phyloP scores from a whole-genome alignment of 2,329 filamentous ascomycete species.

The Gyromitra esculenta region DNA sequence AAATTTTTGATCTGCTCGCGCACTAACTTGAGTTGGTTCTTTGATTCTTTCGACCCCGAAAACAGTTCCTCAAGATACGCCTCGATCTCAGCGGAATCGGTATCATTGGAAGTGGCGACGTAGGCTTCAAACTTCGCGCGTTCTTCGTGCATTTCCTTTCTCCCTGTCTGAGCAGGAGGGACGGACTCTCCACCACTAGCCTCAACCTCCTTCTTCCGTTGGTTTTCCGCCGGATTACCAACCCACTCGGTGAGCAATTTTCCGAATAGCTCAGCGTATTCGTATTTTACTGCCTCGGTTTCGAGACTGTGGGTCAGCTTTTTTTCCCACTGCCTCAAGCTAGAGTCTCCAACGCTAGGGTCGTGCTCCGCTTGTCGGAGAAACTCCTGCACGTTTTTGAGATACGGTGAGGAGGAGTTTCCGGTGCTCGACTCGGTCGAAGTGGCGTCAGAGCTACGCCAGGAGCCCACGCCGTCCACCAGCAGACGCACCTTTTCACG shows the following conservation, averaged over 20 bases:
- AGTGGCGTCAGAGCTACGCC: slow-evolving; percentile 58
- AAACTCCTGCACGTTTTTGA: slow-evolving; percentile 65
- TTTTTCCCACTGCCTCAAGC: slow-evolving; percentile 64
- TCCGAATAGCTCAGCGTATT: slow-evolving; percentile 68
- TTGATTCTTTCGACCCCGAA: slow-evolving; percentile 60
- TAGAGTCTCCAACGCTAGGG: slow-evolving; percentile 64
- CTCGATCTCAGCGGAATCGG: slow-evolving; percentile 63
- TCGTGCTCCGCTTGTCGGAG: slow-evolving; percentile 68
- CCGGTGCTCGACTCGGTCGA: slow-evolving; percentile 55
- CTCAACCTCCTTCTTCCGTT: slow-evolving; percentile 35
- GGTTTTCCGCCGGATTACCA: slow-evolving; percentile 1
- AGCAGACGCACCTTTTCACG: slow-evolving; percentile 60
- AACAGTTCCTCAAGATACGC: slow-evolving; percentile 67
- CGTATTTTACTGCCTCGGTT: slow-evolving; percentile 65
- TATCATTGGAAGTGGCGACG: slow-evolving; percentile 65
- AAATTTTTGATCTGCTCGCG: slow-evolving; percentile 61
- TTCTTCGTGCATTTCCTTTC: slow-evolving; percentile 67
- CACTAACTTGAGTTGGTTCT: slow-evolving; percentile 63
- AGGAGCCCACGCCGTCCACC: slow-evolving; percentile 60
- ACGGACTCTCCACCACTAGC: not conserved
- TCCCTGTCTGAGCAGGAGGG: slow-evolving; percentile 61
- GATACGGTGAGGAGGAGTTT: not conserved
- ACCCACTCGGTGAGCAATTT: slow-evolving; percentile 67
- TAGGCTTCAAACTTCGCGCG: slow-evolving; percentile 67
- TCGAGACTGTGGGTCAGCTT: slow-evolving; percentile 64